These are phyloP conservation scores for Pyricularia pennisetigena DNA, from an alignment of 2,329 filamentous ascomycete genomes.

Conservation along the genomic window DNA sequence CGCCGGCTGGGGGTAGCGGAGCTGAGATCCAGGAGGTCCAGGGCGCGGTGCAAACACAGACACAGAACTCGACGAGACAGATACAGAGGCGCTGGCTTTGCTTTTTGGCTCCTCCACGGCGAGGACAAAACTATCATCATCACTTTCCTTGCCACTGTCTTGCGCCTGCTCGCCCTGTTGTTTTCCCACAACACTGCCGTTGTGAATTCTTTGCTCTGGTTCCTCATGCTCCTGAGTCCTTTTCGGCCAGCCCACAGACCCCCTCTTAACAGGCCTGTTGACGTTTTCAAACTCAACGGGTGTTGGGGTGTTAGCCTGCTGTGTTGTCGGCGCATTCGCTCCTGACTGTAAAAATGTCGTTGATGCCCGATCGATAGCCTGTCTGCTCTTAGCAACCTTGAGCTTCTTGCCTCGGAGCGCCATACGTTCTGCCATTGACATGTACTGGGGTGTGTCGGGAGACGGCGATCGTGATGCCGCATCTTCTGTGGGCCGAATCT, in stretches of 20 bases:
- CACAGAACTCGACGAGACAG: not conserved
- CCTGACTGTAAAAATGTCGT: not conserved
- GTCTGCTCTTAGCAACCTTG: constrained; percentile 16
- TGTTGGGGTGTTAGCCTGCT: not conserved
- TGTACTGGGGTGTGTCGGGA: constrained; percentile 21
- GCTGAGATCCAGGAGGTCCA: constrained; percentile 7
- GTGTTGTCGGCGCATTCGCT: not conserved
- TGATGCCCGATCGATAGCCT: not conserved
- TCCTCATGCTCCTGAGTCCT: not conserved
- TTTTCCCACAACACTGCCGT: not conserved
- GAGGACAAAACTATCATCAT: not conserved
- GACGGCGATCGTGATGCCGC: constrained; percentile 4
- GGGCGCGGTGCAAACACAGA: not conserved
- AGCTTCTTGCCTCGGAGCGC: constrained; percentile 42
- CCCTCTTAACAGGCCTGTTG: not conserved
- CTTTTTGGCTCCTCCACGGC: not conserved
- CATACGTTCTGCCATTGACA: constrained; percentile 51
- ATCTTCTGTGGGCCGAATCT: constrained; percentile 10
- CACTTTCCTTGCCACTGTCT: not conserved
- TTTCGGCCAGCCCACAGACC: not conserved
- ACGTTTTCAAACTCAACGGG: not conserved
- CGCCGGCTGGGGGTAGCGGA: not conserved
- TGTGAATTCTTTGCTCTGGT: not conserved
- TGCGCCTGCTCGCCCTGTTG: not conserved
- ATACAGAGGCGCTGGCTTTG: not conserved